Evolutionary conservation across 148 eudicot species (phyloP), one percentile per base, ranked within the genome.

Genomic region (Arbutus unedo): DNA sequence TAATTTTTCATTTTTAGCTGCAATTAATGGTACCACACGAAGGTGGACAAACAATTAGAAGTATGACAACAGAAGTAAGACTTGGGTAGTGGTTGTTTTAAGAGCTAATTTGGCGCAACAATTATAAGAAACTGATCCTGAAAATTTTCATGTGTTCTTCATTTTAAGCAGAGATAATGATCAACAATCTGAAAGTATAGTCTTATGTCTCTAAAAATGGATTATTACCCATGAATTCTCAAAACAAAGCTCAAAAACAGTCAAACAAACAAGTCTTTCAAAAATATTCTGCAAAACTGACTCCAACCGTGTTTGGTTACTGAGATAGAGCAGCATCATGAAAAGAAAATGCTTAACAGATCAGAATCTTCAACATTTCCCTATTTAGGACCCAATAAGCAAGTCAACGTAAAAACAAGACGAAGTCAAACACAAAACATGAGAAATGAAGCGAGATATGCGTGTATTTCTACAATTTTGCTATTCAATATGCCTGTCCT

Each of bases 1-100:
- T 74, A 82, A 55, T 74, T 84, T 84, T 80, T 68, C 85, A 83
- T 89, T 89, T 73, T 88, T 89, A 49, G 91, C 98, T 97, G 94
- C 86, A 91, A 84, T 83, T 85, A 51, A 44, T 71, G 23, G 72
- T 18, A 82, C 78, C 80, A 75, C 19, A 56, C 25, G n/a, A 56
- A 48, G 67, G 16, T 10, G 14, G 57, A 21, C 74, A 23, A 18
- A 9, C 51, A 43, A 15, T 3, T n/a, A 72, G 44, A 54, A 66
- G 15, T 31, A 66, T 66, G 71, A 25, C 44, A 41, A 60, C 71
- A 66, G 71, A 31, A 25, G 15, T 66, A 23, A 51, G 11, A 51
- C 54, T 51, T 51, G 11, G 8, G 54, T 7, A 10, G 13, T 51
- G 54, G 54, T 51, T 51, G 54, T 51, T 51, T 51, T 51, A 51